Evolutionary conservation across 495 filamentous ascomycete species (phyloP), one percentile per base, ranked within the genome.

Genomic region (Aspergillus sclerotioniger): DNA sequence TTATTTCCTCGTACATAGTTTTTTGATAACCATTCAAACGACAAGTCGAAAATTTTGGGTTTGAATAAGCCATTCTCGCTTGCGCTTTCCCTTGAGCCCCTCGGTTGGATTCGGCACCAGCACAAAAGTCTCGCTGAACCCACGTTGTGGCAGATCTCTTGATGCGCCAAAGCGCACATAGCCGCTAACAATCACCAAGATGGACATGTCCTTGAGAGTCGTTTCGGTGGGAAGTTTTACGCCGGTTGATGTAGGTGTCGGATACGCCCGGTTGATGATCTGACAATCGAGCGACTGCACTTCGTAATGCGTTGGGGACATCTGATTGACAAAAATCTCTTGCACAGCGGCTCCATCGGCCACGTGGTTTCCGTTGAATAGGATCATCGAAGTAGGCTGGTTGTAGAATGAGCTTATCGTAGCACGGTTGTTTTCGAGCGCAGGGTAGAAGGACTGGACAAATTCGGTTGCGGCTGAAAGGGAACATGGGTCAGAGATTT

Each of bases 111-210:
- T 92, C 19, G 90, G 90, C 29, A 92, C 87, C 43, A 96, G 71
- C 1, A 92, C 79, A 60, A 93, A 85, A 7, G 76, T 84, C 64
- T 96, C 90, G 51, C 83, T 87, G 70, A 95, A 94, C 7, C 77
- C 81, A 54, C 81, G 80, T 67, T 82, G 80, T 10, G 79, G 76
- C 16, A 76, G 80, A 32, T 84, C 77, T 32, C 77, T 73, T 16
- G 66, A 71, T 33, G 84, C 80, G 2, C 81, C 84, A 57, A 86
- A 87, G 55, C 79, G 79, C 39, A 92, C 84, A 44, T 70, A 80
- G 3, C 90, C 90, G 56, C 78, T 86, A 25, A 91, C 85, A 41
- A 84, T 75, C 12, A 92, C 75, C 43, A 84, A 64, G 50, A 93
- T 80, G 50, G 86, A 90, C 71, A 92, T 85, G 53, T 90, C 82